Percentiles rank a stretch among this genome's conserved stretches.
These are phyloP conservation scores for Cydonia oblonga DNA, from an alignment of 331 rosid species.

Conservation along the genomic window DNA sequence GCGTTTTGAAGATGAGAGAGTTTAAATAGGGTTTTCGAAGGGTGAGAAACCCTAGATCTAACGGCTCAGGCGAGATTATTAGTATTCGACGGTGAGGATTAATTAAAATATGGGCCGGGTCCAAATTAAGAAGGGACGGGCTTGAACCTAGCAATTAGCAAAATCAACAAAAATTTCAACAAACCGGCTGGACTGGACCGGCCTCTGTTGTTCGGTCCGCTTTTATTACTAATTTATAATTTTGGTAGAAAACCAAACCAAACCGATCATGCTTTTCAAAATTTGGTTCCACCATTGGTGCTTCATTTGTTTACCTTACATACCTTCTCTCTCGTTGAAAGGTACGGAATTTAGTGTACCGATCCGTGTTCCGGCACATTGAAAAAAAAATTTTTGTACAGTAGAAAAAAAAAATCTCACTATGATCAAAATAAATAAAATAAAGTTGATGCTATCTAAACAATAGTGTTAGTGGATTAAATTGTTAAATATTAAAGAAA, in stretches of 20 bases:
- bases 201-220: background rate
- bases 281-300: background rate
- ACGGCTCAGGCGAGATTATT: background rate
- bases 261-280: background rate
- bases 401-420: no score
- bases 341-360: no score
- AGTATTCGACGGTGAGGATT: background rate
- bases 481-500: no score
- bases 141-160: background rate
- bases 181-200: background rate
- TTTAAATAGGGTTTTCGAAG: conserved; percentile 8
- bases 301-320: no score
- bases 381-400: no score
- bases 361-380: no score
- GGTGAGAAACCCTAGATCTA: conserved; percentile 39
- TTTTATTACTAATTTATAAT: background rate
- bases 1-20: background rate
- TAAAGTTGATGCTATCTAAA: no score
- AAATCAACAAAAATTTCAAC: no score
- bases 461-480: no score
- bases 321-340: no score
- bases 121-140: background rate
- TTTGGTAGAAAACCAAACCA: background rate
- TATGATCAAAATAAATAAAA: no score
- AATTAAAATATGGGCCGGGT: background rate